These are phyloP conservation scores for Blepharisma japonicum DNA, from an alignment of 73 alveolate genomes.

Conservation along the genomic window DNA sequence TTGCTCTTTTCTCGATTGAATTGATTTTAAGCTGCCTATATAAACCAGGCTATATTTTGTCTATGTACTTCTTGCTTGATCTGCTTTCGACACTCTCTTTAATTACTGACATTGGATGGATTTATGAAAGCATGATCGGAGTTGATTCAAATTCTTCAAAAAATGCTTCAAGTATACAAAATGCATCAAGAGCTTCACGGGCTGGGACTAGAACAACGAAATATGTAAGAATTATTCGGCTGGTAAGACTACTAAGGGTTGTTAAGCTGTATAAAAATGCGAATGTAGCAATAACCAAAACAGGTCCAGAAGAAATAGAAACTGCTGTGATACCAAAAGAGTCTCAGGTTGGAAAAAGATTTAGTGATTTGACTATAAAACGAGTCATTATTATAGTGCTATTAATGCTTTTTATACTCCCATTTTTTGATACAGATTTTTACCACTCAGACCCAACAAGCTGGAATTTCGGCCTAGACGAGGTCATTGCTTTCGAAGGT, in stretches of 20 bases:
- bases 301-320: background rate
- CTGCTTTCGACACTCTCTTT: conserved; percentile 76
- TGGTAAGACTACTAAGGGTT: conserved; percentile 44
- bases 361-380: conserved; percentile 69
- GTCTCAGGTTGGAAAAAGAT: too few relatives aligned
- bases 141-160: conserved; percentile 55
- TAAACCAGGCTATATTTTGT: background rate
- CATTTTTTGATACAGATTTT: conserved; percentile 55
- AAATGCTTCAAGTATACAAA: conserved; percentile 43
- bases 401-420: conserved; percentile 70
- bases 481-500: conserved; percentile 23
- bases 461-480: conserved; percentile 32
- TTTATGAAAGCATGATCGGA: conserved; percentile 54
- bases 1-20: conserved; percentile 29
- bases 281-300: conserved; percentile 27
- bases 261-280: conserved; percentile 54
- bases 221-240: conserved; percentile 54
- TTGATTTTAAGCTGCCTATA: background rate
- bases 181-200: conserved; percentile 77
- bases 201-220: conserved; percentile 54
- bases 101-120: conserved; percentile 83
- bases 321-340: too few relatives aligned
- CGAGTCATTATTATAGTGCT: conserved; percentile 91
- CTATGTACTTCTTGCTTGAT: conserved; percentile 78
- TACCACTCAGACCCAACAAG: conserved; percentile 32